Evolutionary conservation across 2,329 filamentous ascomycete genomes (phyloP), one percentile per base, ranked within the genome.

Genomic region (Torrubiella hemipterigena): DNA sequence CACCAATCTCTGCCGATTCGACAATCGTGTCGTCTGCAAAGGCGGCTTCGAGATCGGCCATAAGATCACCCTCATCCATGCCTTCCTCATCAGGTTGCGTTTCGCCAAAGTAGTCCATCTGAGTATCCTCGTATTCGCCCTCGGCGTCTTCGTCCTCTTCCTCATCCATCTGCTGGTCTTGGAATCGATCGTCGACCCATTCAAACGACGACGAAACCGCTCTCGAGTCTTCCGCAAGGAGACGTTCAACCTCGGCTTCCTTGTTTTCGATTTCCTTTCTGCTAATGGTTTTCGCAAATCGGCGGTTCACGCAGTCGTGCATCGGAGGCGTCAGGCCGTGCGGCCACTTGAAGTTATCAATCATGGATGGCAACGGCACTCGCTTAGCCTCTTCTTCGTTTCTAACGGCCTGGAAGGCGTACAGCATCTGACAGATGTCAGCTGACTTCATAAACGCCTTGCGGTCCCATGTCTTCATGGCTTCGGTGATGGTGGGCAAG

Each of bases 401-500:
- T 28, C 64, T 59, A 13, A 89, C 78, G 19, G 57, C 63, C 7
- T 80, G 77, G 35, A 86, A 72, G 2, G 89, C 81, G 7, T 93
- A 60, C 21, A 93, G 68, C 81, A 94, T 93, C 59, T 93, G 85
- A 43, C 80, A 85, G 20, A 93, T 73, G 48, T 94, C 86, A 19
- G 82, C 81, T 7, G 82, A 81, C 59, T 94, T 94, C 63, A 87
- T 85, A 64, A 87, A 85, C 13, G 77, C 72, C 47, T 82, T 85
- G 47, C 78, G 78, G 51, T 93, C 86, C 82, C 85, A 94, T 36
- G 81, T 87, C 63, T 94, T 94, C 80, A 91, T 86, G 7, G 77
- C 80, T 51, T 94, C 86, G 5, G 87, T 77, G 35, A 94, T 82
- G 37, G 82, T 91, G 1, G 86, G 86, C 19, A 94, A 58, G 44